Evolutionary conservation across 768 basidiomycete genomes (phyloP), one percentile per base, ranked within the genome.

Genomic region (Fomitopsis serialis): DNA sequence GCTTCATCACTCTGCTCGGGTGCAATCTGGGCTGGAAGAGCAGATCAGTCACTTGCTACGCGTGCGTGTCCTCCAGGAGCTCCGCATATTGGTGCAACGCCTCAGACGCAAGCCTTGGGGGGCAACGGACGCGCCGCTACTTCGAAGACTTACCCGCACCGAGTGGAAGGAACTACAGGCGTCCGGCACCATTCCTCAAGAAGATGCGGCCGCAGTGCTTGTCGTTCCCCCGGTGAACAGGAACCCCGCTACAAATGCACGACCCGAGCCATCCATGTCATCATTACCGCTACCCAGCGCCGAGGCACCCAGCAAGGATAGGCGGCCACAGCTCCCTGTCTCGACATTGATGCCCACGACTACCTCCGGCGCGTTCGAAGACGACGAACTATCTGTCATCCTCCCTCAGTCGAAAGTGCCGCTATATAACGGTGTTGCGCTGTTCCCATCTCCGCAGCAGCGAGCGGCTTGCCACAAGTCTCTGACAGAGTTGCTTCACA

Each of bases 51-150:
- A 90, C 61, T 72, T 84, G 22, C 71, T 92, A 10, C 87, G 89
- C 43, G 66, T 87, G 13, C 81, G 90, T 17, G 77, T 90, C 12
- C 70, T 92, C 2, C 89, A 92, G 64, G 91, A 92, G 61, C 68
- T 92, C 6, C 76, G 84, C 36, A 65, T 90, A 5, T 66, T 92
- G 40, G 72, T 69, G 0, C 75, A 78, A 12, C 66, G 64, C 7
- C 63, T 86, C 43, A 66, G 72, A 57, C 56, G n/a, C 40, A 53
- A 49, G 56, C 71, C 60, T 44, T 64, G 58, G 17, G 61, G 37
- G 9, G 54, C 57, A 19, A 52, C 45, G 13, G 59, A 61, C 13
- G 49, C 57, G 1, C 70, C 75, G 21, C 58, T 86, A 45, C 67
- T 92, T 29, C 78, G 87, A 36, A 77, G 84, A 48, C 74, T 92